Conservation (phyloP, 352 stramenopile species). For the Phytopythium mirpurense region DNA sequence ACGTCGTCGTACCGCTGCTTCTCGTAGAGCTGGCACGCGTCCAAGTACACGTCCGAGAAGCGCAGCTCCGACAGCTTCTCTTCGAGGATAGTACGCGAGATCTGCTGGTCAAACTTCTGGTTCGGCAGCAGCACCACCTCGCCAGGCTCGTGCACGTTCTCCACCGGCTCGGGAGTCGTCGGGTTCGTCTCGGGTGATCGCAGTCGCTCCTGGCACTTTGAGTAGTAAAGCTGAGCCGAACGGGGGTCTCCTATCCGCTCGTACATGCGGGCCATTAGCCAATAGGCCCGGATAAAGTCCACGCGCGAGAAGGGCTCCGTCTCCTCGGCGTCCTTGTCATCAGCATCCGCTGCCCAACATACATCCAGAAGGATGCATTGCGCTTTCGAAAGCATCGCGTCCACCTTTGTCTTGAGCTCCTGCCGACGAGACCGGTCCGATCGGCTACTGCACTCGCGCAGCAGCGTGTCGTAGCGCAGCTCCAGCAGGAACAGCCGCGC, state of each 20-base stretch:
- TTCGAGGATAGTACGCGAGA: constrained; percentile 33
- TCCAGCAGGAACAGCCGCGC: constrained; percentile 58
- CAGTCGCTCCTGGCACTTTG: constrained; percentile 42
- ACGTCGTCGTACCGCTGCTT: constrained; percentile 32
- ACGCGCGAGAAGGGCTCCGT: not conserved
- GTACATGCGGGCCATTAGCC: constrained; percentile 46
- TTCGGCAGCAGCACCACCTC: constrained; percentile 33
- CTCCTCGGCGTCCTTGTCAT: not conserved
- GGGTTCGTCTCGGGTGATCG: not conserved
- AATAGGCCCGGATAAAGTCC: constrained; percentile 42
- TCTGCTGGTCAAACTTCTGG: constrained; percentile 26
- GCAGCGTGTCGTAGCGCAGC: constrained; percentile 43
- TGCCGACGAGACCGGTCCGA: constrained; percentile 12
- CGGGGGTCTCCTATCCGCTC: constrained; percentile 35
- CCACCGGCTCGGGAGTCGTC: not conserved
- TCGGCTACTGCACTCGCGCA: constrained; percentile 19
- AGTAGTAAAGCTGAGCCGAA: constrained; percentile 48
- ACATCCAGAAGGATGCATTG: constrained; percentile 41
- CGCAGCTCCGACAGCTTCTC: constrained; percentile 46
- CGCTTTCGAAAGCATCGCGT: constrained; percentile 19
- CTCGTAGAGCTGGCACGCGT: constrained; percentile 37
- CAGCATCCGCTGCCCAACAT: constrained; percentile 28
- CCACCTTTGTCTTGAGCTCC: constrained; percentile 17
- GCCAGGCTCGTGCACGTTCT: not conserved
- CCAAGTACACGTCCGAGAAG: constrained; percentile 50